Evolutionary conservation across 2,329 filamentous ascomycete genomes (phyloP).

Genomic region (Alternaria alternata): DNA sequence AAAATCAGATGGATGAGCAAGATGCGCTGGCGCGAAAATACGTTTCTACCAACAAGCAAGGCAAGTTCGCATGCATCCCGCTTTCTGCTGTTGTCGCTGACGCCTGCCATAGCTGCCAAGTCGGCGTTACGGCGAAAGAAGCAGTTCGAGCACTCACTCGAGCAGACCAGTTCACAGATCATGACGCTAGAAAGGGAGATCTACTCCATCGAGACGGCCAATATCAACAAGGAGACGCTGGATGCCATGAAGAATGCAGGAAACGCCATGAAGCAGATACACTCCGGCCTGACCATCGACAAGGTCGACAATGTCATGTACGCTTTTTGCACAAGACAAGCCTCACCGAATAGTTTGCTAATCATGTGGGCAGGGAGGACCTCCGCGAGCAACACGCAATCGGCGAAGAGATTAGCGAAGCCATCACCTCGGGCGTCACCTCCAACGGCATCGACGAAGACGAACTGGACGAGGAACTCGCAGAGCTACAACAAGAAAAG

Average conservation of each 20-base stretch:
- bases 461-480: constrained; percentile 86
- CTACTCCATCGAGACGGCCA: constrained; percentile 95
- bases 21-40: constrained; percentile 88
- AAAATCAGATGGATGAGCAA: constrained; percentile 92
- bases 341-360: not conserved
- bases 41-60: constrained; percentile 86
- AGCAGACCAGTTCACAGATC: constrained; percentile 90
- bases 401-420: constrained; percentile 89
- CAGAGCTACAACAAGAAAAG: constrained; percentile 86
- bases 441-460: constrained; percentile 80
- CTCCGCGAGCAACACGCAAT: constrained; percentile 91
- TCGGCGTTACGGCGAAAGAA: constrained; percentile 93
- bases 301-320: constrained; percentile 97
- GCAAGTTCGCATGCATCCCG: constrained; percentile 65
- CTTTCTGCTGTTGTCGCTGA: not conserved
- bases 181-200: constrained; percentile 94
- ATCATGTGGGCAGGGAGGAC: constrained; percentile 72
- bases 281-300: constrained; percentile 87
- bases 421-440: constrained; percentile 76
- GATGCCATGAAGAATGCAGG: constrained; percentile 92
- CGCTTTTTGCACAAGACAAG: constrained; percentile 55
- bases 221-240: constrained; percentile 97
- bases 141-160: constrained; percentile 86
- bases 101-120: constrained; percentile 74
- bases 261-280: constrained; percentile 90